Percentiles rank a stretch among this genome's conserved stretches.
phyloP scores from a whole-genome alignment of 306 rosid species.

The Rubus idaeus region DNA sequence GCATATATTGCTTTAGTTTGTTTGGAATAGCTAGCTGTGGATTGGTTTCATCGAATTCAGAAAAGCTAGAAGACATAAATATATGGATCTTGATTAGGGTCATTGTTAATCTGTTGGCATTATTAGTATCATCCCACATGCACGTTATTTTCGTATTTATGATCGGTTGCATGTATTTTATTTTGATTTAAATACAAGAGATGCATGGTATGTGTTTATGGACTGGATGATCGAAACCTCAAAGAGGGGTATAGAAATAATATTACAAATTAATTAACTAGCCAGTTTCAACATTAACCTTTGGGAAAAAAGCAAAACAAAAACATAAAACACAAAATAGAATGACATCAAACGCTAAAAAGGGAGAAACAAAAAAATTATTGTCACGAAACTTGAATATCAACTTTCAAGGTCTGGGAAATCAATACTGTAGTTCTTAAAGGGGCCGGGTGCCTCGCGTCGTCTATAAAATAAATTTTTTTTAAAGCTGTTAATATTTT shows the following conservation, averaged over 20 bases:
- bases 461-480: too few species aligned
- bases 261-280: neutral
- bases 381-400: too few species aligned
- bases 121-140: constrained; percentile 8
- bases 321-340: neutral
- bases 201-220: neutral
- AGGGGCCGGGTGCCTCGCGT: too few species aligned
- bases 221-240: neutral
- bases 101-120: neutral
- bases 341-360: too few species aligned
- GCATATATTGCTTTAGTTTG: neutral
- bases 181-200: neutral
- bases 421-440: too few species aligned
- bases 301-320: neutral
- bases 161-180: neutral
- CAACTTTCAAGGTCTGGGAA: too few species aligned
- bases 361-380: too few species aligned
- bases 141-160: neutral
- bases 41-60: neutral
- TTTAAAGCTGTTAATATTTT: too few species aligned
- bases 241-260: neutral
- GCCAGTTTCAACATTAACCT: neutral
- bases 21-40: neutral
- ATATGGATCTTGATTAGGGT: neutral
- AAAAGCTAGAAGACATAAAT: neutral